Evolutionary conservation across 2,329 filamentous ascomycete species (phyloP), one percentile per base, ranked within the genome.

Genomic region (Capronia coronata): DNA sequence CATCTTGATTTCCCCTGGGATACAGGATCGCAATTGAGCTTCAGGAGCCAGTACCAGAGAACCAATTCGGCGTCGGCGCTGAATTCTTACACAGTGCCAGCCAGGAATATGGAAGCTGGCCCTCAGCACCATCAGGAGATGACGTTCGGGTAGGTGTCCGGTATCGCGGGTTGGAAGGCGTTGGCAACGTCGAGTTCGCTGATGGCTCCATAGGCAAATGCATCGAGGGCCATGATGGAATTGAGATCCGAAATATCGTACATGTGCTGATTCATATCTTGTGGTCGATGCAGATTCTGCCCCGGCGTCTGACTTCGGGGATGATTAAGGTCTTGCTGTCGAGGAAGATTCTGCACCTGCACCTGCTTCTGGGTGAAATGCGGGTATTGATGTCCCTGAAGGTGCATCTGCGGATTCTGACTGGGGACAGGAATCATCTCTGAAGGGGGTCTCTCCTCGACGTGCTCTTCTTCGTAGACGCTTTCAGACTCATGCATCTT

Each of bases 171-270:
- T 38, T 54, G 51, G 25, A 49, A 56, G 3, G 49, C 45, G n/a
- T 37, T 39, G 19, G 54, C 51, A 22, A 56, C 51, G 30, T 56
- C 54, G 9, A 39, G 46, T 23, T 56, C 54, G 30, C 22, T 54
- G 34, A 51, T 48, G 9, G 51, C 45, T 10, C 54, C 54, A 29
- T 49, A 56, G 1, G 54, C 46, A 39, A 54, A 56, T 10, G 51
- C 51, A 29, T 56, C 54, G 13, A 56, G 48, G 2, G 48, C 51
- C 45, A 50, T 51, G 5, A 45, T 29, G 3, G 48, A 16, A 14
- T 49, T 49, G 47, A 49, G 49, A 25, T 54, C 48, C 11, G 51
- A 23, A 9, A 54, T 23, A 13, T 47, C 48, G 40, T 51, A 56
- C 21, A 32, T 6, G 19, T 51, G 48, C 10, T 44, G 47, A 49